phyloP scores from a whole-genome alignment of 73 alveolate species.

The Paramecium octaurelia region DNA sequence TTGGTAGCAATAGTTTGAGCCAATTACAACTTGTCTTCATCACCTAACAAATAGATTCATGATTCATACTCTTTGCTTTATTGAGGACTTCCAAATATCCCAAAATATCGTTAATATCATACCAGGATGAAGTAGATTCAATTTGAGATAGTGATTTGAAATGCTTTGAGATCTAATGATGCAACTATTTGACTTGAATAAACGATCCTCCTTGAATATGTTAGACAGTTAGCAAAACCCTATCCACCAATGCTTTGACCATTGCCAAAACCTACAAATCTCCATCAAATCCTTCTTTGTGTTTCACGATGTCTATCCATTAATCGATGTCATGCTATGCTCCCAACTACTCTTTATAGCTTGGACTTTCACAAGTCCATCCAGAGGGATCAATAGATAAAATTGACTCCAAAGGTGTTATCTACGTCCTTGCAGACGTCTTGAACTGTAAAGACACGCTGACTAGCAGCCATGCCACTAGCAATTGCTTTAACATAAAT shows the following conservation, averaged over 20 bases:
- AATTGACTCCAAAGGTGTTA: constrained; percentile 18
- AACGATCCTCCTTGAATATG: constrained; percentile 23
- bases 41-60: not conserved
- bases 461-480: constrained; percentile 40
- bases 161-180: constrained; percentile 1
- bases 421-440: not conserved
- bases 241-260: constrained; percentile 29
- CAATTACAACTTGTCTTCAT: constrained; percentile 28
- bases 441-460: constrained; percentile 9
- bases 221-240: constrained; percentile 19
- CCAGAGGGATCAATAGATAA: constrained; percentile 18
- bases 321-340: constrained; percentile 21
- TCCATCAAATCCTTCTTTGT: constrained; percentile 48
- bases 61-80: constrained; percentile 24
- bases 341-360: constrained; percentile 29
- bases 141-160: not conserved
- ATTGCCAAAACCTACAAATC: constrained; percentile 44
- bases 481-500: constrained; percentile 12
- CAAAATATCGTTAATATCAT: constrained; percentile 11
- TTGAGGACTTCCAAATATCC: constrained; percentile 29
- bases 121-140: constrained; percentile 24
- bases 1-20: constrained; percentile 34
- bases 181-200: constrained; percentile 6
- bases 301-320: constrained; percentile 42
- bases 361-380: constrained; percentile 44